Percentiles rank a stretch among this genome's conserved stretches.
Evolutionary conservation across 2,329 filamentous ascomycete species (phyloP).

Genomic region (Phialemoniopsis sp.): DNA sequence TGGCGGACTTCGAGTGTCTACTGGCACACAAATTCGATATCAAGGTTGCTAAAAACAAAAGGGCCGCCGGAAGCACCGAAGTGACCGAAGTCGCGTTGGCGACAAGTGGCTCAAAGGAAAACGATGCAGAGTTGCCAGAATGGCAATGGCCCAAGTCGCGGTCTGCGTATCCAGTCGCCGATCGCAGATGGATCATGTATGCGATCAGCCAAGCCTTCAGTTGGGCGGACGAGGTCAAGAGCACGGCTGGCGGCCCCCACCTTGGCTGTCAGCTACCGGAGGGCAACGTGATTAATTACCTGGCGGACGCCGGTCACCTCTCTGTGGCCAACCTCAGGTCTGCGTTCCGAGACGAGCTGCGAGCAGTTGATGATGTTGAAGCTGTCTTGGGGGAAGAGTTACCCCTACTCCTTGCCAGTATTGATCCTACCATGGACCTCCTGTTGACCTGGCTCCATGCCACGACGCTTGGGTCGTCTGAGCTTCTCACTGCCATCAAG

Average conservation of each 20-base stretch:
- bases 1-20: slow-evolving; percentile 41
- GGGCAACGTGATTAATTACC: slow-evolving; percentile 53
- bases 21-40: slow-evolving; percentile 6
- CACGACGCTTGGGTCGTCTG: slow-evolving; percentile 60
- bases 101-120: too few relatives aligned
- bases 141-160: slow-evolving; percentile 47
- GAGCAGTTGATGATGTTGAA: slow-evolving; percentile 35
- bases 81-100: too few relatives aligned
- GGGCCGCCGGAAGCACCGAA: too few relatives aligned
- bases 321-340: slow-evolving; percentile 55
- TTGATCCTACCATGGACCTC: slow-evolving; percentile 66
- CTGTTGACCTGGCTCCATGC: slow-evolving; percentile 62
- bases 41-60: too few relatives aligned
- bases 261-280: slow-evolving; percentile 40
- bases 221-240: slow-evolving; percentile 41
- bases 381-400: slow-evolving; percentile 56
- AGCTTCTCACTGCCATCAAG: slow-evolving; percentile 63
- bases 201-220: slow-evolving; percentile 59
- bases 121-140: slow-evolving; percentile 25
- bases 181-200: slow-evolving; percentile 63
- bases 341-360: slow-evolving; percentile 47
- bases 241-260: slow-evolving; percentile 30
- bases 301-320: slow-evolving; percentile 56
- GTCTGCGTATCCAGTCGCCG: slow-evolving; percentile 47
- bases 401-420: slow-evolving; percentile 54